Evolutionary conservation across 257 asterid genomes (phyloP), one percentile per base, ranked within the genome.

Genomic region (Solanum commersonii): DNA sequence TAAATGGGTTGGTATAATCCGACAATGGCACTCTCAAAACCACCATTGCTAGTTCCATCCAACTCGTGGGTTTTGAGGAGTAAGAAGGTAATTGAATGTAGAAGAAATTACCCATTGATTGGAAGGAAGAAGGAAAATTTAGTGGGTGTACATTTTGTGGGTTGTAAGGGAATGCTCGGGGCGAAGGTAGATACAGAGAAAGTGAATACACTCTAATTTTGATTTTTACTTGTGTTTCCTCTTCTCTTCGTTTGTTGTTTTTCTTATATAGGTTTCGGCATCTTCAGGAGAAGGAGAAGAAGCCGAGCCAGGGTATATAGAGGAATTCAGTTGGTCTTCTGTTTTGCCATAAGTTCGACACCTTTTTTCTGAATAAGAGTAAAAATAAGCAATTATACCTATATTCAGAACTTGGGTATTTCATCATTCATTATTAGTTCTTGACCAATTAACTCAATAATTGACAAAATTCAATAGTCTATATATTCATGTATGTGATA

Each of bases 311-410:
- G 38, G 89, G 12, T 87, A 90, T 90, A 91, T 89, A 87, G 99
- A 96, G 91, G 93, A 84, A 37, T 96, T 96, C 90, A 77, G 93
- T 87, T 96, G 98, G 99, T 74, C 95, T 72, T 95, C 98, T 88
- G 98, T 96, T 85, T 88, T 96, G 87, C 99, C 99, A 98, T 96
- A 90, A 87, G 98, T 90, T 56, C 10, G 37, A 73, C 27, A 73
- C 10, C 49, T 34, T 73, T 73, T 52, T 52, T 52, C 63, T 52
- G 63, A 16, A 52, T 23, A 16, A 52, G 78, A 33, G 78, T 25
- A 73, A 10, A 34, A 73, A 34, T 20, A 73, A 73, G 49, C 27
- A 72, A 37, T 40, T 72, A 9, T 72, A 20, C 60, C 84, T 77
- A 40, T 77, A 40, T 77, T 23, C 34, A 4, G 27, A 37, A 13